These are phyloP conservation scores for Gracilaria vermiculophylla DNA, from an alignment of 23 red algal species.

Conservation along the genomic window DNA sequence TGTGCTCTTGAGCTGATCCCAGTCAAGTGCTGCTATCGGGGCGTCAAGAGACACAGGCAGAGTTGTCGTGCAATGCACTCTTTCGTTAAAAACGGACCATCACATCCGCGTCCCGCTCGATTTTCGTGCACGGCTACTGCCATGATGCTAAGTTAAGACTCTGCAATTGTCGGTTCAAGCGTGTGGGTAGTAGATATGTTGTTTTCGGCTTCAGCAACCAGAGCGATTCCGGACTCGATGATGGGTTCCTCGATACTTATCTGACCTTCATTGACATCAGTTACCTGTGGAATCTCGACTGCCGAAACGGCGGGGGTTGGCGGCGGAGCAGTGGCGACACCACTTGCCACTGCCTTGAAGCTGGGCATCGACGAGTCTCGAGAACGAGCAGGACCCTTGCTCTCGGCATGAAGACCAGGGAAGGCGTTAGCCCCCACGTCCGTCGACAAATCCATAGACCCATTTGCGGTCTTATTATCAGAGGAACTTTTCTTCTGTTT, in stretches of 20 bases:
- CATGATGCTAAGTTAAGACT: constrained; percentile 21
- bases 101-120: not conserved
- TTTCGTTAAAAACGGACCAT: not conserved
- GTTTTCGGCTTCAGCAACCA: not conserved
- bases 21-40: not conserved
- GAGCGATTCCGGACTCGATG: not conserved
- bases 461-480: not conserved
- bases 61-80: not conserved
- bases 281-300: not conserved
- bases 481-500: constrained; percentile 26
- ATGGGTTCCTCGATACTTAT: not conserved
- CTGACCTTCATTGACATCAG: not conserved
- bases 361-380: constrained; percentile 27
- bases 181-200: not conserved
- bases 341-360: constrained; percentile 33
- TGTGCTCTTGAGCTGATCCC: constrained; percentile 17
- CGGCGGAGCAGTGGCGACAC: constrained; percentile 7
- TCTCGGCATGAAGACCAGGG: constrained; percentile 17
- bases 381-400: constrained; percentile 19
- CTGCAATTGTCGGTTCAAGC: constrained; percentile 2
- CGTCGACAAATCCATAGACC: constrained; percentile 13
- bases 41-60: not conserved
- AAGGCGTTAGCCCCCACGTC: constrained; percentile 17
- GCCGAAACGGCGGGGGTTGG: not conserved
- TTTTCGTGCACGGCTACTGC: not conserved